Conservation (phyloP, 176 grass and related monocot genomes). For the Phyllostachys edulis region DNA sequence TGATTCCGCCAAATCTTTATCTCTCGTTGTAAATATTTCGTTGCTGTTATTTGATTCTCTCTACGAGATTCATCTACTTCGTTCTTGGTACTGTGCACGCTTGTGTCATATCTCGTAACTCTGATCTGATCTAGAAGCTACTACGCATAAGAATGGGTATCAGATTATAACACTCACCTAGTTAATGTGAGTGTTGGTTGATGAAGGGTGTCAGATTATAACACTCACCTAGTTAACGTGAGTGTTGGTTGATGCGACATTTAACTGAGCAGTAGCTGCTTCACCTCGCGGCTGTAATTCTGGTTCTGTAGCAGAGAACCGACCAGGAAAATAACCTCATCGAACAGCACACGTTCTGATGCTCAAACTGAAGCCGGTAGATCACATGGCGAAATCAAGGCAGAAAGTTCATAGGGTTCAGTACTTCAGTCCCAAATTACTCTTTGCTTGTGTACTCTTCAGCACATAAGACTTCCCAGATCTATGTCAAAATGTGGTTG, state of each 20-base stretch:
- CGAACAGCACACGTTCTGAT: neutral
- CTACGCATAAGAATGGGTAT: too few relatives aligned
- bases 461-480: neutral
- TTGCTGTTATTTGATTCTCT: too few relatives aligned
- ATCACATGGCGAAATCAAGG: neutral
- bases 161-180: too few relatives aligned
- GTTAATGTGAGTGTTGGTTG: neutral
- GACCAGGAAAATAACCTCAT: neutral
- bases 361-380: neutral
- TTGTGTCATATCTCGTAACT: too few relatives aligned
- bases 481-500: neutral
- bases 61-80: too few relatives aligned
- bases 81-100: too few relatives aligned
- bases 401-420: neutral
- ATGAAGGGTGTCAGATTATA: neutral
- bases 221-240: neutral
- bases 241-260: conserved; percentile 1
- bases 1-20: too few relatives aligned
- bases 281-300: neutral
- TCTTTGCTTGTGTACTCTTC: neutral
- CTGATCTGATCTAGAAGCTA: too few relatives aligned
- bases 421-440: neutral
- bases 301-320: neutral
- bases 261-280: neutral
- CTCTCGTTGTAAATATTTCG: too few relatives aligned